Evolutionary conservation across 2,329 filamentous ascomycete species (phyloP).

Genomic region (Cordyceps farinosa): DNA sequence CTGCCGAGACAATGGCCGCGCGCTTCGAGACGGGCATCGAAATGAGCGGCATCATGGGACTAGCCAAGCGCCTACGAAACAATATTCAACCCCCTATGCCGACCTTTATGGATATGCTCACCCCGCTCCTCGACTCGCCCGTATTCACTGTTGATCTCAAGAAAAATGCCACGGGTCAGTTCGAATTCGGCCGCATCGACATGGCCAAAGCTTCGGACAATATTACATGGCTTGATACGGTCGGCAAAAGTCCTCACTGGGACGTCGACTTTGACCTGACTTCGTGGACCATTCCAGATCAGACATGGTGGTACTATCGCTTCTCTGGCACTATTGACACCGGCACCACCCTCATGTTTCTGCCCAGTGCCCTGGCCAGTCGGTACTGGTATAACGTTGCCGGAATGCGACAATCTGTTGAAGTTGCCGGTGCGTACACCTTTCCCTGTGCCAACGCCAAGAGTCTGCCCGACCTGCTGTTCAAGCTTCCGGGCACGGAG

Average conservation of each 20-base stretch:
- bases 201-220: conserved; percentile 35
- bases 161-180: conserved; percentile 45
- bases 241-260: conserved; percentile 34
- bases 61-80: conserved; percentile 45
- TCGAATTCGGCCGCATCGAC: conserved; percentile 51
- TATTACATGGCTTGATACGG: conserved; percentile 41
- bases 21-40: conserved; percentile 40
- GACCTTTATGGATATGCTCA: conserved; percentile 44
- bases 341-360: conserved; percentile 63
- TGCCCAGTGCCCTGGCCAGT: conserved; percentile 52
- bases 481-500: conserved; percentile 48
- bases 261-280: conserved; percentile 49
- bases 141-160: conserved; percentile 50
- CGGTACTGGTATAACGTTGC: conserved; percentile 58
- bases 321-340: conserved; percentile 63
- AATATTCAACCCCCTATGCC: conserved; percentile 42
- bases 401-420: conserved; percentile 46
- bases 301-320: conserved; percentile 44
- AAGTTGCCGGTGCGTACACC: conserved; percentile 46
- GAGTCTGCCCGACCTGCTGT: conserved; percentile 54
- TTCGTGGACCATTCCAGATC: conserved; percentile 42
- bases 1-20: conserved; percentile 41
- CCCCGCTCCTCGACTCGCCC: conserved; percentile 36
- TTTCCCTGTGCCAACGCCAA: conserved; percentile 54
- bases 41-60: conserved; percentile 50